Conservation (phyloP, 2,329 filamentous ascomycete species). For the Colletotrichum sp. region DNA sequence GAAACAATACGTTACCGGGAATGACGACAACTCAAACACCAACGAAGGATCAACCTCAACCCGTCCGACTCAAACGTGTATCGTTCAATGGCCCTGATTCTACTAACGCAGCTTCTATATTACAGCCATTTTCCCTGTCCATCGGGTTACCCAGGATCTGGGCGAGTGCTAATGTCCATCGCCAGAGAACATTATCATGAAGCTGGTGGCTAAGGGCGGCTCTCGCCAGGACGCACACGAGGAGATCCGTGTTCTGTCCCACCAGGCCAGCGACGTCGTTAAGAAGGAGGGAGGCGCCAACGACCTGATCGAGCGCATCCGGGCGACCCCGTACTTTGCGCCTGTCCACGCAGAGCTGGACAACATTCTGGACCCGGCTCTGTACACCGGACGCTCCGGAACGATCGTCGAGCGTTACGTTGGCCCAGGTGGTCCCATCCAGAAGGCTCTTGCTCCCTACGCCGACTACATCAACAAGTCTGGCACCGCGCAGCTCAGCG, state of each 20-base stretch:
- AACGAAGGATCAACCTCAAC: neutral
- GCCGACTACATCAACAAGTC: constrained; percentile 35
- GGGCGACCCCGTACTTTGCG: constrained; percentile 74
- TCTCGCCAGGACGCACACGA: constrained; percentile 86
- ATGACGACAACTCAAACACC: neutral
- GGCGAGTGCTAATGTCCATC: constrained; percentile 24
- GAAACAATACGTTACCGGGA: too few species aligned
- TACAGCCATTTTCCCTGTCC: neutral
- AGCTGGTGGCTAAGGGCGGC: constrained; percentile 70
- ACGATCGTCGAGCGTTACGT: constrained; percentile 50
- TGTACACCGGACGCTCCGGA: constrained; percentile 51
- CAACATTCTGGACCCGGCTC: constrained; percentile 65
- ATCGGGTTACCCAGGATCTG: neutral
- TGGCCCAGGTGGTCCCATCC: constrained; percentile 41
- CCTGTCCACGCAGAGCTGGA: constrained; percentile 74
- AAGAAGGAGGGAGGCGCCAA: constrained; percentile 48
- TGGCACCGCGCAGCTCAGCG: constrained; percentile 40
- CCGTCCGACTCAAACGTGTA: neutral
- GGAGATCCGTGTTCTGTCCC: constrained; percentile 81
- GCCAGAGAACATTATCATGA: constrained; percentile 72
- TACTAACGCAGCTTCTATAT: neutral
- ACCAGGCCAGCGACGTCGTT: constrained; percentile 71
- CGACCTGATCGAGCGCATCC: constrained; percentile 69
- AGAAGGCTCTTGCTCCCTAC: constrained; percentile 44
- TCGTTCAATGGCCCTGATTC: neutral